Conservation (phyloP, 2,329 filamentous ascomycete species). For the Claviceps pazoutovae region DNA sequence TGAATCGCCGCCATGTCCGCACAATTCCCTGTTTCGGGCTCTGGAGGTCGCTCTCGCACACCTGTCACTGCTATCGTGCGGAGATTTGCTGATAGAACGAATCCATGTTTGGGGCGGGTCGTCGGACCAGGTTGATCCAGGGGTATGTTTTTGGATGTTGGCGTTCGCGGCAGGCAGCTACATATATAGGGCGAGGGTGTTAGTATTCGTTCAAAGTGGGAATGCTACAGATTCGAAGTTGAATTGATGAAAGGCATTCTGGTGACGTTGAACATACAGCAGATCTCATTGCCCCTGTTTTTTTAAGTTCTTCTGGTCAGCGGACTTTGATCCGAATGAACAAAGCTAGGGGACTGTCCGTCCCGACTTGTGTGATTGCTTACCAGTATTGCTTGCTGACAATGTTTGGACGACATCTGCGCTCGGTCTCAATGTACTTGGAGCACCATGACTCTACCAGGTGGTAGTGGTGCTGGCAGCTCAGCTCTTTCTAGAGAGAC, state of each 20-base stretch:
- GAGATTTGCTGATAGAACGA: conserved; percentile 16
- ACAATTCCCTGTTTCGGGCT: too few relatives aligned
- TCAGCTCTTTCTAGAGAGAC: conserved; percentile 30
- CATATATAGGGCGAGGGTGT: conserved; percentile 4
- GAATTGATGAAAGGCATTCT: too few relatives aligned
- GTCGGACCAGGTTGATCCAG: conserved; percentile 24
- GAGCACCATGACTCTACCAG: conserved; percentile 32
- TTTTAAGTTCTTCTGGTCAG: background rate
- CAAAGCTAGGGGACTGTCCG: too few relatives aligned
- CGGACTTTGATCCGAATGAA: background rate
- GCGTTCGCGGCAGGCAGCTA: conserved; percentile 26
- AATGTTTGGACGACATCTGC: conserved; percentile 27
- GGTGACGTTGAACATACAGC: conserved; percentile 20
- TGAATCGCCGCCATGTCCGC: too few relatives aligned
- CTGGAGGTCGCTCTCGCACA: too few relatives aligned
- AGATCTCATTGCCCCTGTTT: conserved; percentile 29
- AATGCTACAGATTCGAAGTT: background rate
- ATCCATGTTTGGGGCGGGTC: conserved; percentile 17
- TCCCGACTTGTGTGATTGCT: conserved; percentile 9
- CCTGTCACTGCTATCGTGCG: conserved; percentile 11
- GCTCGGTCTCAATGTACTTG: conserved; percentile 30
- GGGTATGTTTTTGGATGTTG: conserved; percentile 24
- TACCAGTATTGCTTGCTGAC: conserved; percentile 33
- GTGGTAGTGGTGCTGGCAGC: conserved; percentile 38
- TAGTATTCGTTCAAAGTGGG: background rate